Conservation (phyloP, 768 basidiomycete genomes). For the Pulveroboletus ravenelii region DNA sequence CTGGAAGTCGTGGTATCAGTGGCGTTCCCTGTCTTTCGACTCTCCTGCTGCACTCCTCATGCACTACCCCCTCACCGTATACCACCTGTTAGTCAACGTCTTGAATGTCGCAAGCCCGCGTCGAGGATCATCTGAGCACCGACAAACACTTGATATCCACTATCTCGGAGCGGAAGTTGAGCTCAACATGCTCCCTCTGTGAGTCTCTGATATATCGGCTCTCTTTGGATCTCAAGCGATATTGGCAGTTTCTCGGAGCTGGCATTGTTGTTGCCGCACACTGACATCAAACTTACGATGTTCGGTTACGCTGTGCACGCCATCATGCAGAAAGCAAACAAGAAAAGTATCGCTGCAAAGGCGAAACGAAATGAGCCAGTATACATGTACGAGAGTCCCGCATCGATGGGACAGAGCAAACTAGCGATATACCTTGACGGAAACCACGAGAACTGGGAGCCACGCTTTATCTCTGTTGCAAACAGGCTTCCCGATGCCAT, state of each 20-base stretch:
- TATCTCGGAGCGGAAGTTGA: slow-evolving; percentile 39
- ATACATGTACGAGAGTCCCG: slow-evolving; percentile 35
- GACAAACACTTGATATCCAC: slow-evolving; percentile 32
- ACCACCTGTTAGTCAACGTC: slow-evolving; percentile 34
- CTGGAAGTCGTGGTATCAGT: slow-evolving; percentile 44
- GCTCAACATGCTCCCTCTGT: slow-evolving; percentile 39
- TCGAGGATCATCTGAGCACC: slow-evolving; percentile 14
- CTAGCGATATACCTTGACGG: slow-evolving; percentile 35
- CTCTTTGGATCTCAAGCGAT: neutral
- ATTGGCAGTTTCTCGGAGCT: slow-evolving; percentile 40
- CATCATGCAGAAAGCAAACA: slow-evolving; percentile 30
- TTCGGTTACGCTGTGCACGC: slow-evolving; percentile 34
- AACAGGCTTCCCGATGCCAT: slow-evolving; percentile 37
- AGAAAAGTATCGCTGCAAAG: slow-evolving; percentile 30
- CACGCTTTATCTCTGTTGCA: slow-evolving; percentile 16
- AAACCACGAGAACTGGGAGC: slow-evolving; percentile 24
- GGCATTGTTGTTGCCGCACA: slow-evolving; percentile 41
- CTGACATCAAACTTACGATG: slow-evolving; percentile 40
- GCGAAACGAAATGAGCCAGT: slow-evolving; percentile 27
- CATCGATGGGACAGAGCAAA: slow-evolving; percentile 35
- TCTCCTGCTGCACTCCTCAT: slow-evolving; percentile 43
- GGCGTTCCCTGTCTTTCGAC: slow-evolving; percentile 40
- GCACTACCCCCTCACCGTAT: slow-evolving; percentile 41
- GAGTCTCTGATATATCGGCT: slow-evolving; percentile 9
- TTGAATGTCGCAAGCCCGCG: slow-evolving; percentile 29